These are phyloP conservation scores for Oryza meyeriana DNA, from an alignment of 176 grass and related monocot genomes.

Conservation along the genomic window DNA sequence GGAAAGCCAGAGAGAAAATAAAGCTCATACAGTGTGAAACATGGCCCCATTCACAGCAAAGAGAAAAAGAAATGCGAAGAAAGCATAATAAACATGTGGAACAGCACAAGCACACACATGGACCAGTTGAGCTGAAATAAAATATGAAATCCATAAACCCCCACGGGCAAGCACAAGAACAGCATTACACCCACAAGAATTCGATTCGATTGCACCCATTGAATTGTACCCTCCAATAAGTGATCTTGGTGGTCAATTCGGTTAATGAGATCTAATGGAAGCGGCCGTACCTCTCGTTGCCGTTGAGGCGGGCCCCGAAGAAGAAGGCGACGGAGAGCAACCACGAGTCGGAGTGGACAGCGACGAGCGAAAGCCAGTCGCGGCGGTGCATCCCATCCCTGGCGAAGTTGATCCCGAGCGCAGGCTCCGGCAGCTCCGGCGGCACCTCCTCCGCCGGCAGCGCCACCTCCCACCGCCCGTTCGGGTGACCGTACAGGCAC, in stretches of 20 bases:
- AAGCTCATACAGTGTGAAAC: background rate
- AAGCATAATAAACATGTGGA: constrained; percentile 38
- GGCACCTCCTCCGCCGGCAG: constrained; percentile 61
- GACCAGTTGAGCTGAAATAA: constrained; percentile 24
- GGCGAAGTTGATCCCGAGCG: constrained; percentile 61
- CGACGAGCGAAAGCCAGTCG: constrained; percentile 59
- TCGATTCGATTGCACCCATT: background rate
- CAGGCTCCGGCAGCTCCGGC: constrained; percentile 55
- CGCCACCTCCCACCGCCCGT: constrained; percentile 47
- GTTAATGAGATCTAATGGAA: background rate
- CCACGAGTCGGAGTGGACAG: constrained; percentile 59
- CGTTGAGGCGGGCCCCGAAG: constrained; percentile 47
- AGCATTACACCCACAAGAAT: constrained; percentile 3
- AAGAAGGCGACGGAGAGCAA: constrained; percentile 55
- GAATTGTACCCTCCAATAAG: background rate
- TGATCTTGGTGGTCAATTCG: background rate
- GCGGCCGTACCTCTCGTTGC: constrained; percentile 45
- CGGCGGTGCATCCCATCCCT: constrained; percentile 57
- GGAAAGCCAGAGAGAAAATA: background rate
- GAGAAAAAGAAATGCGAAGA: background rate
- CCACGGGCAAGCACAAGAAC: constrained; percentile 4
- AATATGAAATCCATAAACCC: constrained; percentile 17
- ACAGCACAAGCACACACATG: constrained; percentile 23
- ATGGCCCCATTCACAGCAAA: constrained; percentile 31
- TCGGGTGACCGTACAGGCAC: constrained; percentile 51